phyloP scores from a whole-genome alignment of 225 moss, liverwort and hornwort species.

The Sphagnum contortum region DNA sequence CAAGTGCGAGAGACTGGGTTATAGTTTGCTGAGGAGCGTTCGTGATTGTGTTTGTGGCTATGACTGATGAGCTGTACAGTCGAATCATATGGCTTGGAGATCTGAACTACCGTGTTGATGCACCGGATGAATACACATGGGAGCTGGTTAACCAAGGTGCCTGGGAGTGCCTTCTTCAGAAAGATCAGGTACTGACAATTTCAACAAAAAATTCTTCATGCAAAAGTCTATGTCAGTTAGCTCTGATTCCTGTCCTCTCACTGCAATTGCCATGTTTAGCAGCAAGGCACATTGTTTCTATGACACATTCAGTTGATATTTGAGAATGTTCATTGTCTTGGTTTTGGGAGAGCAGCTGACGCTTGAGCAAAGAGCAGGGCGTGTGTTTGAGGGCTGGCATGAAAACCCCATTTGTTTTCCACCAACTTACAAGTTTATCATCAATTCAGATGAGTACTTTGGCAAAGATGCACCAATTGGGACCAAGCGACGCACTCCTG shows the following conservation, averaged over 20 bases:
- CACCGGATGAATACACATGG: slow-evolving; percentile 77
- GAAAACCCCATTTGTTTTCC: slow-evolving; percentile 69
- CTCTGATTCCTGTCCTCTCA: too few species aligned
- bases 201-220: too few species aligned
- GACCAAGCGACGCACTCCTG: slow-evolving; percentile 79
- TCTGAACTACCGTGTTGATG: slow-evolving; percentile 76
- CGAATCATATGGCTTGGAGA: slow-evolving; percentile 92
- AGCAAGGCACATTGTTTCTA: too few species aligned
- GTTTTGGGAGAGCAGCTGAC: slow-evolving; percentile 39
- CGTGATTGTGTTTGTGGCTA: too few species aligned
- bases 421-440: slow-evolving; percentile 83
- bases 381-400: slow-evolving; percentile 80
- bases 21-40: too few species aligned
- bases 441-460: slow-evolving; percentile 71
- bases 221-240: too few species aligned
- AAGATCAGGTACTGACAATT: slow-evolving; percentile 51
- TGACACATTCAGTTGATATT: too few species aligned
- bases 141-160: slow-evolving; percentile 52
- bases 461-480: slow-evolving; percentile 52
- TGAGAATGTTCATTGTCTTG: too few species aligned
- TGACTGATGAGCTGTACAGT: slow-evolving; percentile 25
- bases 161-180: slow-evolving; percentile 67
- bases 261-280: too few species aligned
- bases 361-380: slow-evolving; percentile 67
- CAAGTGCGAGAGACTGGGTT: too few species aligned